Percentiles rank a stretch among this genome's conserved stretches.
These are phyloP conservation scores for Quercus lobata DNA, from an alignment of 331 rosid species.

Conservation along the genomic window DNA sequence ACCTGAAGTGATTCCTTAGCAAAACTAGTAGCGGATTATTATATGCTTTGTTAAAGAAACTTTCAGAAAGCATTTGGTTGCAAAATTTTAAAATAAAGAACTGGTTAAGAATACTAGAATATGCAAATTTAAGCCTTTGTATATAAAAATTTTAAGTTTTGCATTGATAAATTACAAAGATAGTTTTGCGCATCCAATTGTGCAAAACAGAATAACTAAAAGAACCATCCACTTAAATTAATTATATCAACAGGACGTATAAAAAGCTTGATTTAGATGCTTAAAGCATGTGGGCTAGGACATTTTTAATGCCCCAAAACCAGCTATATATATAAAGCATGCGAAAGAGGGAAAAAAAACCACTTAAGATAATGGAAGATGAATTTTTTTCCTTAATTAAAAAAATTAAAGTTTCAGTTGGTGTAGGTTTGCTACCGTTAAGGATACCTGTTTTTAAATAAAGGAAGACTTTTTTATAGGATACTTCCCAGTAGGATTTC, in stretches of 20 bases:
- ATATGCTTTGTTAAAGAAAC: no score
- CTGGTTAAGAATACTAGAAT: no score
- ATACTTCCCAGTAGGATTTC: slow-evolving; percentile 38
- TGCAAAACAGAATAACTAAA: slow-evolving; percentile 4
- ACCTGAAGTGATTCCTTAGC: no score
- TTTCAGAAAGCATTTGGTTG: no score
- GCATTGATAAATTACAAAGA: background rate
- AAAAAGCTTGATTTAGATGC: slow-evolving; percentile 33
- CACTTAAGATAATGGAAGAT: slow-evolving; percentile 9
- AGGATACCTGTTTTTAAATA: slow-evolving; percentile 39
- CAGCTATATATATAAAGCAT: slow-evolving; percentile 23
- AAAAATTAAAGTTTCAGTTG: slow-evolving; percentile 11
- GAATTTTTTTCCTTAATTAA: slow-evolving; percentile 12
- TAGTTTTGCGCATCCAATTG: slow-evolving; percentile 12
- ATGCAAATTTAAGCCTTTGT: no score
- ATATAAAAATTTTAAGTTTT: no score
- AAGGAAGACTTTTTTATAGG: slow-evolving; percentile 22
- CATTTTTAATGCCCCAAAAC: slow-evolving; percentile 25
- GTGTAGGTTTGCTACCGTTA: slow-evolving; percentile 37
- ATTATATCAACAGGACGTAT: background rate
- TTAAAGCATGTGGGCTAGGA: slow-evolving; percentile 51
- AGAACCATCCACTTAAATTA: slow-evolving; percentile 18
- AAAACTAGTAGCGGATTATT: no score
- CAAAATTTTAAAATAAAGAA: no score
- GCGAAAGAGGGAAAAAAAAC: slow-evolving; percentile 8